Evolutionary conservation across 768 basidiomycete genomes (phyloP).

Genomic region (Suillus hirtellus): DNA sequence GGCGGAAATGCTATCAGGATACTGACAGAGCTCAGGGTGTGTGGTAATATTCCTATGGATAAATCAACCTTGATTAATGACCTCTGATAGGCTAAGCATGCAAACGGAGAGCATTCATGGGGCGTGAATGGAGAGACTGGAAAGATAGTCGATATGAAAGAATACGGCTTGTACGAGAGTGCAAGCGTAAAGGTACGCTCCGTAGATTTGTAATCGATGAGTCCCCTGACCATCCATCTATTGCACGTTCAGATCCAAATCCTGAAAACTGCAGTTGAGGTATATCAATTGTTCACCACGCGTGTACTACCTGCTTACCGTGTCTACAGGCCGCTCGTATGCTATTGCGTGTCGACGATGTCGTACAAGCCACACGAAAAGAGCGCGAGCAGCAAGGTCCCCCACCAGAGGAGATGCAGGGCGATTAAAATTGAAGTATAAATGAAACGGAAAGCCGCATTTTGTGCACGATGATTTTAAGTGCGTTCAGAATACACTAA

Average conservation of each 20-base stretch:
- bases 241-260: constrained; percentile 73
- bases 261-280: constrained; percentile 96
- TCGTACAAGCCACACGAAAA: constrained; percentile 85
- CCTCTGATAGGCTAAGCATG: constrained; percentile 81
- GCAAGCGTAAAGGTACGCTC: constrained; percentile 86
- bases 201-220: not conserved
- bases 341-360: constrained; percentile 90
- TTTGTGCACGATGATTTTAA: not conserved
- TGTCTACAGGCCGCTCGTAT: constrained; percentile 74
- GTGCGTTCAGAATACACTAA: not conserved
- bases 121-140: constrained; percentile 97
- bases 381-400: constrained; percentile 58
- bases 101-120: constrained; percentile 86
- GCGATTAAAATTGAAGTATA: constrained; percentile 16
- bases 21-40: constrained; percentile 87
- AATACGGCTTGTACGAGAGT: constrained; percentile 91
- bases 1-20: constrained; percentile 95
- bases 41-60: constrained; percentile 26
- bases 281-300: constrained; percentile 26
- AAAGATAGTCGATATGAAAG: constrained; percentile 94
- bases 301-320: constrained; percentile 1
- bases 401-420: constrained; percentile 57
- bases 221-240: not conserved
- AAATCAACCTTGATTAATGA: not conserved
- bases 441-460: not conserved